Conservation (phyloP, 2,329 filamentous ascomycete genomes). For the Ophiostoma sp. region DNA sequence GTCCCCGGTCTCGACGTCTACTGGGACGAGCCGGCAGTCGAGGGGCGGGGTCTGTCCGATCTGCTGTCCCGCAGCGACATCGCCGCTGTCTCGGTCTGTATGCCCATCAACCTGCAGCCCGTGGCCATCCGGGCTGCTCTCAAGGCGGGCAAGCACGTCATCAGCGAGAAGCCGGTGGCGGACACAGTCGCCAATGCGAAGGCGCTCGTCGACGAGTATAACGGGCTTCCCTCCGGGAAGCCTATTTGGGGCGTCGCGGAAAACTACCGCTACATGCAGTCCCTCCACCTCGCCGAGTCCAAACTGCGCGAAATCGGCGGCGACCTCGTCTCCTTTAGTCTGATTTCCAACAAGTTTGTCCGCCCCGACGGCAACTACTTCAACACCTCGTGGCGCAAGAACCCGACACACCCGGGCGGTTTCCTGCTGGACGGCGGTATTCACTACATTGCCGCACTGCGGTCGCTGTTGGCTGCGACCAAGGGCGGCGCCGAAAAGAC, state of each 20-base stretch:
- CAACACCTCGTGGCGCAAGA: conserved; percentile 61
- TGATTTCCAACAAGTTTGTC: conserved; percentile 48
- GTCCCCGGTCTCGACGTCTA: conserved; percentile 50
- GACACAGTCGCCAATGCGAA: conserved; percentile 46
- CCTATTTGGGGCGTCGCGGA: conserved; percentile 65
- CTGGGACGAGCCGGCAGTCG: conserved; percentile 51
- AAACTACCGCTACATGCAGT: conserved; percentile 61
- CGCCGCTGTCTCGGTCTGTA: conserved; percentile 55
- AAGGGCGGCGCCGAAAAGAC: conserved; percentile 29
- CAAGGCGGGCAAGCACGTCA: conserved; percentile 66
- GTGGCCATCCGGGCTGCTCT: conserved; percentile 59
- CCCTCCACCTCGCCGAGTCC: conserved; percentile 31
- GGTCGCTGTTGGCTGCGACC: conserved; percentile 55
- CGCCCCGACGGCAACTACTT: conserved; percentile 47
- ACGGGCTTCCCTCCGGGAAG: conserved; percentile 30
- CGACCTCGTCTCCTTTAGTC: conserved; percentile 40
- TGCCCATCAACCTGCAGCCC: conserved; percentile 64
- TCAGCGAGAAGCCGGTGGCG: conserved; percentile 69
- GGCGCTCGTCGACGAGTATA: conserved; percentile 37
- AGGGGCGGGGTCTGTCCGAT: conserved; percentile 50
- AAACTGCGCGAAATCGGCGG: conserved; percentile 34
- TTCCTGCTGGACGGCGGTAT: conserved; percentile 77
- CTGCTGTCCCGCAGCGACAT: conserved; percentile 57
- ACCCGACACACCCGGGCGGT: conserved; percentile 70
- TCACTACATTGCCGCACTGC: conserved; percentile 65